phyloP scores from a whole-genome alignment of 306 rosid genomes.

The Vachellia pachyceras region DNA sequence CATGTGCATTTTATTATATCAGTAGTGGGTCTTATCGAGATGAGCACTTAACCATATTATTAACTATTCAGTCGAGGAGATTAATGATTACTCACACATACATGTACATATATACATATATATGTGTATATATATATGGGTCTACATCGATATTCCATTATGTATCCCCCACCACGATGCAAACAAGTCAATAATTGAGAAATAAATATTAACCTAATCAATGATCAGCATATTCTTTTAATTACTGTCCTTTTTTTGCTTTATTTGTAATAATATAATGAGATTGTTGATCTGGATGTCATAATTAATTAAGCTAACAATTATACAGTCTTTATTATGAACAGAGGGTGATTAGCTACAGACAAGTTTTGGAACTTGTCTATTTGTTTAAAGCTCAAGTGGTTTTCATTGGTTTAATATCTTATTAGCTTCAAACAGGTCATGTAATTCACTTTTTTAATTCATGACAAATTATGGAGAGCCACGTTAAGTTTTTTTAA shows the following conservation, averaged over 20 bases:
- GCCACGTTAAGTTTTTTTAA: too few species aligned
- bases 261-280: neutral
- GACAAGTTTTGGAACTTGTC: neutral
- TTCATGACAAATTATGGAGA: too few species aligned
- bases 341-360: neutral
- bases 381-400: neutral
- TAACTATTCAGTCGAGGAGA: neutral
- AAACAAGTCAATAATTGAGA: slow-evolving; percentile 9
- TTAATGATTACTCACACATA: too few species aligned
- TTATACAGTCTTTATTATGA: too few species aligned
- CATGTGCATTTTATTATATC: neutral
- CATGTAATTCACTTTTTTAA: too few species aligned
- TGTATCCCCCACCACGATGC: neutral
- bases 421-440: neutral
- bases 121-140: too few species aligned
- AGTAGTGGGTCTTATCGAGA: neutral
- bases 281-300: neutral
- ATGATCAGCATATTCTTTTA: neutral
- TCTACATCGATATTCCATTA: neutral
- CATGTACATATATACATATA: too few species aligned
- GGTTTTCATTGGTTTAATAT: neutral
- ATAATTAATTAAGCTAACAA: too few species aligned
- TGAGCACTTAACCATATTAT: neutral
- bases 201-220: neutral
- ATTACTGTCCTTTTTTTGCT: neutral